Conservation (phyloP, 176 grass and related monocot genomes). For the Poa annua region DNA sequence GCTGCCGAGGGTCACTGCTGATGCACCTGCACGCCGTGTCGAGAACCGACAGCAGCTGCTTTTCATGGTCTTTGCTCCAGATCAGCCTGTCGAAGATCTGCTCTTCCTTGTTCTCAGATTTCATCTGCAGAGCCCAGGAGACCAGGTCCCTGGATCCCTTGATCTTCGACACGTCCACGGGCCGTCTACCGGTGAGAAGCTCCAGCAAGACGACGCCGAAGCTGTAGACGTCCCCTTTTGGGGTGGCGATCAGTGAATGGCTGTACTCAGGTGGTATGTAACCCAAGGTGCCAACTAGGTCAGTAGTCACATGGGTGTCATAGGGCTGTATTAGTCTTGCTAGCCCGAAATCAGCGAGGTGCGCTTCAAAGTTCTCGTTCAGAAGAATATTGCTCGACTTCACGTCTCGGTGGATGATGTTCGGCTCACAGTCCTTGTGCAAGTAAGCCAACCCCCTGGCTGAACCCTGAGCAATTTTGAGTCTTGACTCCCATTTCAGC, state of each 20-base stretch:
- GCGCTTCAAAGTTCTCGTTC: conserved; percentile 84
- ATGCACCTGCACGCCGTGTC: conserved; percentile 78
- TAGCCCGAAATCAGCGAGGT: conserved; percentile 92
- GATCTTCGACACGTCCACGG: conserved; percentile 71
- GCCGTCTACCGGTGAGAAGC: conserved; percentile 72
- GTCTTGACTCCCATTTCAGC: conserved; percentile 82
- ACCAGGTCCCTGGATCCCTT: conserved; percentile 84
- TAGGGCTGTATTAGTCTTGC: conserved; percentile 88
- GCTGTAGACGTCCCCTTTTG: conserved; percentile 91
- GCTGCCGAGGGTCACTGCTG: conserved; percentile 64
- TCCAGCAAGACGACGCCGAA: conserved; percentile 90
- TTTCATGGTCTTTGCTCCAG: conserved; percentile 73
- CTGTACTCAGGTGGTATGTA: conserved; percentile 97
- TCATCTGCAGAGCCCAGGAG: conserved; percentile 86
- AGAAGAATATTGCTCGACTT: conserved; percentile 98
- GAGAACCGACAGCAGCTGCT: conserved; percentile 72
- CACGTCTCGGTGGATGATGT: conserved; percentile 91
- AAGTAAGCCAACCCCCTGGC: conserved; percentile 87
- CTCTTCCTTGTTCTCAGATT: conserved; percentile 80
- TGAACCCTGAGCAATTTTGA: conserved; percentile 86
- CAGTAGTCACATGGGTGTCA: conserved; percentile 93
- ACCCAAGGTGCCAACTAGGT: conserved; percentile 84
- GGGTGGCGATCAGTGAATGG: conserved; percentile 73
- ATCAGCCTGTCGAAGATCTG: conserved; percentile 68
- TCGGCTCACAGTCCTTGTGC: conserved; percentile 90